Evolutionary conservation across 371 early-diverging fungal genomes (phyloP), one percentile per base, ranked within the genome.

Genomic region (Sporodiniella umbellata): DNA sequence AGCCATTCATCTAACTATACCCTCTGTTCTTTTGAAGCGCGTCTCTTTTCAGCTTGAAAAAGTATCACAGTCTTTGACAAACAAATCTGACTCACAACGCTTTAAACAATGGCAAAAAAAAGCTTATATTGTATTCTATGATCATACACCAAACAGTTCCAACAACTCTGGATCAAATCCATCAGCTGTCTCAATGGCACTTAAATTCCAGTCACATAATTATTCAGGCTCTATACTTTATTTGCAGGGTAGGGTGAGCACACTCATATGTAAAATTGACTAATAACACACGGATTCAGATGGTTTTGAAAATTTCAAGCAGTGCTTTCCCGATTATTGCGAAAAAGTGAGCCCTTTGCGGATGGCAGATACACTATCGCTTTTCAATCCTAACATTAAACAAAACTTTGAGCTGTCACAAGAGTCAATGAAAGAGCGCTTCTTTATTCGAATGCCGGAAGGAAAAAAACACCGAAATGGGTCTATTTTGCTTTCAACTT

Each of bases 101-200:
- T 63, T 80, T 21, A 54, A 62, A 14, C 45, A 64, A 15, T 78
- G 79, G 78, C 33, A 46, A 17, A 47, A 47, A 26, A 67, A 57
- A 25, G 43, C 57, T 2, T 54, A 75, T 28, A 71, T 81, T 45
- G 56, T 81, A 1, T 46, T 81, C 22, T 78, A 77, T 46, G 82
- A 79, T 43, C 73, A 70, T 42, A 45, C 60, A 3, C 67, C 76
- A 2, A 43, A 58, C n/a, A 21, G 38, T n/a, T 57, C 75, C 2
- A 55, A 48, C 18, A 70, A 72, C 30, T 68, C 69, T 10, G 49
- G 68, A 5, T 68, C 75, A 4, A 55, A 66, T 8, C 56, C 66
- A 24, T 60, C 58, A 23, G 38, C 55, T 6, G 61, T 64, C 19
- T 45, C 79, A 1, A 62, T 66, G 61, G 63, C 54, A 2, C 58